Evolutionary conservation across 1,139 yeast genomes (phyloP).

Genomic region (Candida pseudocylindracea): DNA sequence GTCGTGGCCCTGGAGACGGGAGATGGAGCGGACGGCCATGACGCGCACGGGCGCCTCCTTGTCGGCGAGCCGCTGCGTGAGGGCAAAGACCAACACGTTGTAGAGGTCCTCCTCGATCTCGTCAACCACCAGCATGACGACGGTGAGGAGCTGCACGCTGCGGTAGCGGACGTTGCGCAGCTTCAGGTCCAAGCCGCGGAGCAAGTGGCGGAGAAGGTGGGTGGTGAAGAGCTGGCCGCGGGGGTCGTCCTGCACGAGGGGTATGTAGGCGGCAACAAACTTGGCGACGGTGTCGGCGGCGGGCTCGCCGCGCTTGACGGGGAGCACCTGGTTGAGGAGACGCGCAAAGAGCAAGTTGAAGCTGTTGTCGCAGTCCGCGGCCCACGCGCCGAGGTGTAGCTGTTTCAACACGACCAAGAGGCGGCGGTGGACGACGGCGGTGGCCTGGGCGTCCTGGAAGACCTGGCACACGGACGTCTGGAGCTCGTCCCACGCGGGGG

Average conservation of each 20-base stretch:
- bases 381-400: constrained; percentile 32
- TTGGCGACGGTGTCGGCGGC: constrained; percentile 65
- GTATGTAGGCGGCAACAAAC: constrained; percentile 32
- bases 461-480: constrained; percentile 14
- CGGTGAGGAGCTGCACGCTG: constrained; percentile 58
- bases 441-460: constrained; percentile 62
- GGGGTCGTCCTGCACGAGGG: constrained; percentile 1
- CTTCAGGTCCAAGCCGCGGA: constrained; percentile 58
- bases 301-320: constrained; percentile 46
- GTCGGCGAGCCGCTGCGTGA: constrained; percentile 48
- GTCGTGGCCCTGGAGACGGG: constrained; percentile 35
- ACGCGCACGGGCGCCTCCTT: constrained; percentile 60
- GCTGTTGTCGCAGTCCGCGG: constrained; percentile 26
- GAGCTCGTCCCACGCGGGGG: background rate
- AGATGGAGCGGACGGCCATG: constrained; percentile 63
- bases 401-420: constrained; percentile 40
- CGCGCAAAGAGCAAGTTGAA: constrained; percentile 40
- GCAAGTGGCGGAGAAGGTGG: constrained; percentile 34
- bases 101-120: constrained; percentile 61
- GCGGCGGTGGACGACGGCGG: constrained; percentile 59
- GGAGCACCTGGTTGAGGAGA: constrained; percentile 39
- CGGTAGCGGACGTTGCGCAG: constrained; percentile 64
- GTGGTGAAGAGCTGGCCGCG: constrained; percentile 16
- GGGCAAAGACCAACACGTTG: constrained; percentile 34
- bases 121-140: constrained; percentile 47